These are phyloP conservation scores for Metahyphopichia silvanorum DNA, from an alignment of 805 yeast genomes.

Conservation along the genomic window DNA sequence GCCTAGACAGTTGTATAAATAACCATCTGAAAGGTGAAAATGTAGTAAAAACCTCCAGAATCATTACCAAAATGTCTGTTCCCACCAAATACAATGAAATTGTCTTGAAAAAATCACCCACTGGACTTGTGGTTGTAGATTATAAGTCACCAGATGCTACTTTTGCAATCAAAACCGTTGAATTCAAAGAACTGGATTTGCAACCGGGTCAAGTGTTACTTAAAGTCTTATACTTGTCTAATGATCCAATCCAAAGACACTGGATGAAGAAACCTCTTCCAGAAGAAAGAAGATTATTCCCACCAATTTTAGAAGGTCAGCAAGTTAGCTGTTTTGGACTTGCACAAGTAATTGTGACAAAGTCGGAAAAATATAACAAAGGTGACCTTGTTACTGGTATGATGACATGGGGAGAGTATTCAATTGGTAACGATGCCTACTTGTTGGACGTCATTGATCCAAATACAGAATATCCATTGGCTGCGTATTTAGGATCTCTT, in stretches of 20 bases:
- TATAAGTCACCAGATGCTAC: slow-evolving; percentile 22
- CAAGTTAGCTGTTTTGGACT: slow-evolving; percentile 46
- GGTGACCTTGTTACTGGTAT: slow-evolving; percentile 44
- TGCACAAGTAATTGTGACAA: slow-evolving; percentile 48
- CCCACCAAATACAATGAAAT: slow-evolving; percentile 14
- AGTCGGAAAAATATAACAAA: slow-evolving; percentile 30
- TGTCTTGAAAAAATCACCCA: slow-evolving; percentile 19
- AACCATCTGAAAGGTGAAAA: too few species aligned
- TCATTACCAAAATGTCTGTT: slow-evolving; percentile 11
- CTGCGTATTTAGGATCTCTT: slow-evolving; percentile 44
- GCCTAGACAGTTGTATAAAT: too few species aligned
- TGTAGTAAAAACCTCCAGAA: too few species aligned
- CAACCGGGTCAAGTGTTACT: slow-evolving; percentile 41
- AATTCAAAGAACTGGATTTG: slow-evolving; percentile 10
- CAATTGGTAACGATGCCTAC: slow-evolving; percentile 24
- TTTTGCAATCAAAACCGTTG: slow-evolving; percentile 15
- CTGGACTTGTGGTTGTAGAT: slow-evolving; percentile 14
- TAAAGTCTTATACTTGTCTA: slow-evolving; percentile 45
- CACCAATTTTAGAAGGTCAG: slow-evolving; percentile 42
- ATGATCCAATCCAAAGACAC: slow-evolving; percentile 62
- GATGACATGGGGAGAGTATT: slow-evolving; percentile 49
- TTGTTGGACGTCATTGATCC: slow-evolving; percentile 27
- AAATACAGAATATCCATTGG: slow-evolving; percentile 28
- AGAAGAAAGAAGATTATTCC: slow-evolving; percentile 26
- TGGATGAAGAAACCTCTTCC: slow-evolving; percentile 45